phyloP scores from a whole-genome alignment of 441 rosid species.

The Daphne laureola region DNA sequence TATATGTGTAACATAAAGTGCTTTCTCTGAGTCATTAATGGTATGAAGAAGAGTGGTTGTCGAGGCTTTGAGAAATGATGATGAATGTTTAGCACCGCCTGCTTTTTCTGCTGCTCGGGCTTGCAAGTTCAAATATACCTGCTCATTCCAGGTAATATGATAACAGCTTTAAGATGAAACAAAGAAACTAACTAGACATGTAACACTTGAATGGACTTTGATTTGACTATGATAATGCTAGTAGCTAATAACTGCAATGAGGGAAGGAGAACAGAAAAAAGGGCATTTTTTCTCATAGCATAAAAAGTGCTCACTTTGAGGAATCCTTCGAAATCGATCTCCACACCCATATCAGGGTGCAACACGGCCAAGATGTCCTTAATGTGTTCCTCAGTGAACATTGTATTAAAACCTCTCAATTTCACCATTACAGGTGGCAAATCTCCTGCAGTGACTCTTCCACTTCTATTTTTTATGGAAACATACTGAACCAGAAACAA shows the following conservation, averaged over 20 bases:
- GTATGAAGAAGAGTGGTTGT: slow-evolving; percentile 53
- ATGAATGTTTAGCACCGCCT: slow-evolving; percentile 44
- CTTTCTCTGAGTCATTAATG: slow-evolving; percentile 58
- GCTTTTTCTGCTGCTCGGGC: slow-evolving; percentile 42
- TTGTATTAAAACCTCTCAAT: slow-evolving; percentile 42
- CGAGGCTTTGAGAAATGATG: slow-evolving; percentile 53
- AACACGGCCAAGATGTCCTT: slow-evolving; percentile 29
- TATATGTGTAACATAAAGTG: slow-evolving; percentile 62
- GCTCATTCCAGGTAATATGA: slow-evolving; percentile 17
- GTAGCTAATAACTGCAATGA: not conserved
- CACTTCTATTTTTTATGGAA: slow-evolving; percentile 38
- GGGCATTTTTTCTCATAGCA: slow-evolving; percentile 8
- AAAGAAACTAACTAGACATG: not conserved
- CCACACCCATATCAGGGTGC: slow-evolving; percentile 22
- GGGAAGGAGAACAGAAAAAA: slow-evolving; percentile 6
- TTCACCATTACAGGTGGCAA: slow-evolving; percentile 45
- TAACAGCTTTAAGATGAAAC: slow-evolving; percentile 1
- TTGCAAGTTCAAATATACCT: slow-evolving; percentile 44
- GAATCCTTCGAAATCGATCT: slow-evolving; percentile 54
- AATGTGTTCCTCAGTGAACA: slow-evolving; percentile 53
- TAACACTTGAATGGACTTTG: too few species aligned
- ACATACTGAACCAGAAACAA: slow-evolving; percentile 30
- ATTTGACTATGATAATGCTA: too few species aligned
- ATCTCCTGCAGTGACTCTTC: slow-evolving; percentile 35
- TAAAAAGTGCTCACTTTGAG: slow-evolving; percentile 37